Evolutionary conservation across 208 protist genomes (phyloP), one percentile per base, ranked within the genome.

Genomic region (Leishmania lainsoni): DNA sequence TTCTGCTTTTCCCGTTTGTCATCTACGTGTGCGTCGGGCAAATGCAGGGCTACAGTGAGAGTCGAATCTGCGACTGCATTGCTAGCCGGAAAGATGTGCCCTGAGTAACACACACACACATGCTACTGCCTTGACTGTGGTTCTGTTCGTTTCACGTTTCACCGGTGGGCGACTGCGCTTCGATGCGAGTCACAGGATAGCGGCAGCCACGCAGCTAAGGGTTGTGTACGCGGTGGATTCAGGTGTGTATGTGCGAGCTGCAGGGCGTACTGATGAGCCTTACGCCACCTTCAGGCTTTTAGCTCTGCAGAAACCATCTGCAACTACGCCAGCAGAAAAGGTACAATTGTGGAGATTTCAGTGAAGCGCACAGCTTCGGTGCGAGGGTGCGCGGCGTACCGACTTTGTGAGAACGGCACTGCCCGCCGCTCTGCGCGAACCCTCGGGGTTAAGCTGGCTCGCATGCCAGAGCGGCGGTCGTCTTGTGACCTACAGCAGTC

Each of bases 1-100:
- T 96, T 0, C 58, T 93, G 68, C 26, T 96, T 14, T 90, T 96
- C 78, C 93, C 93, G 0, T 96, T 96, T 59, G 81, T 87, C 29
- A 35, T 94, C 3, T 97, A 92, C 74, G 45, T 94, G 9, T 95
- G 90, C 75, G 76, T 83, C 63, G 93, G 90, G 8, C 84, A 76
- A 51, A 94, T 94, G 93, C 84, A 91, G 22, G 78, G 74, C 61
- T 96, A 96, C 77, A 77, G 81, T 6, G 82, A 87, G 4, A 76
- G 88, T 16, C 90, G 89, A 29, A 89, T 96, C 52, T 73, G 76
- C 29, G 78, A 90, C 52, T 75, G 80, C 42, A 69, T 95, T 20
- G 71, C 73, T 0, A 42, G 3, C 29, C 63, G 61, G 32, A 63
- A 52, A 56, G 45, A 61, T 48, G 12, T 48, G 9, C 49, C 63